Conservation (phyloP, 2,329 filamentous ascomycete species). For the Bertia moriformis region DNA sequence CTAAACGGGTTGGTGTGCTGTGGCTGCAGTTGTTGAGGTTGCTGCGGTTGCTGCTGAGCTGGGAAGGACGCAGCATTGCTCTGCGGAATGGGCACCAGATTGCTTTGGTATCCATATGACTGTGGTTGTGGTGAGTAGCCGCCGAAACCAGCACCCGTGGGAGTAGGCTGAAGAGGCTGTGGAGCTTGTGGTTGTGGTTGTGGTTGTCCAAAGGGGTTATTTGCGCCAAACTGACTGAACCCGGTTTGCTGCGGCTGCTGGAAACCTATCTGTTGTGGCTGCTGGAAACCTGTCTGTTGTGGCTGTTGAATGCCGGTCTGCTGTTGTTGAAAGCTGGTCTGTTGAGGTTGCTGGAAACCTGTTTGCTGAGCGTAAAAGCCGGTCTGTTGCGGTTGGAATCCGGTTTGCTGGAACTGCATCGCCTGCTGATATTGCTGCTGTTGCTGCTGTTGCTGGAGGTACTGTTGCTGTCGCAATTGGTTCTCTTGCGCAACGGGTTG, state of each 20-base stretch:
- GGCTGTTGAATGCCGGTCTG: constrained; percentile 4
- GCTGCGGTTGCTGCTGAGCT: background rate
- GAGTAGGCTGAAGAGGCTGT: constrained; percentile 37
- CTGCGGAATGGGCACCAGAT: constrained; percentile 9
- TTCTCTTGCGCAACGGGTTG: constrained; percentile 32
- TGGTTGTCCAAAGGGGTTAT: background rate
- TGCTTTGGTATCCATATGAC: constrained; percentile 6
- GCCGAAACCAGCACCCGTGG: constrained; percentile 49
- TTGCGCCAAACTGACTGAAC: no score
- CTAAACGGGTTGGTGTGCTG: constrained; percentile 46
- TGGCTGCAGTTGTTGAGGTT: background rate
- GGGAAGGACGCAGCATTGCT: constrained; percentile 4
- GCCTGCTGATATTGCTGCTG: constrained; percentile 10
- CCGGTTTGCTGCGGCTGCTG: constrained; percentile 1
- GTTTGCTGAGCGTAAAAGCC: background rate
- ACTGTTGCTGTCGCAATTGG: background rate
- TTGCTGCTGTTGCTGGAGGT: background rate
- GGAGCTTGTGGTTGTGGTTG: constrained; percentile 6
- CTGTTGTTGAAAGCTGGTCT: constrained; percentile 6
- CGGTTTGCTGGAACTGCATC: constrained; percentile 5
- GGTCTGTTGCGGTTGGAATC: constrained; percentile 1
- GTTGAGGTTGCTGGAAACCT: background rate
- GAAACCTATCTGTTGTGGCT: constrained; percentile 13
- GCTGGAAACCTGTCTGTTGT: constrained; percentile 10
- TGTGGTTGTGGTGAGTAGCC: constrained; percentile 46